Evolutionary conservation across 768 basidiomycete genomes (phyloP).

Genomic region (Melanogaster broomeanus): DNA sequence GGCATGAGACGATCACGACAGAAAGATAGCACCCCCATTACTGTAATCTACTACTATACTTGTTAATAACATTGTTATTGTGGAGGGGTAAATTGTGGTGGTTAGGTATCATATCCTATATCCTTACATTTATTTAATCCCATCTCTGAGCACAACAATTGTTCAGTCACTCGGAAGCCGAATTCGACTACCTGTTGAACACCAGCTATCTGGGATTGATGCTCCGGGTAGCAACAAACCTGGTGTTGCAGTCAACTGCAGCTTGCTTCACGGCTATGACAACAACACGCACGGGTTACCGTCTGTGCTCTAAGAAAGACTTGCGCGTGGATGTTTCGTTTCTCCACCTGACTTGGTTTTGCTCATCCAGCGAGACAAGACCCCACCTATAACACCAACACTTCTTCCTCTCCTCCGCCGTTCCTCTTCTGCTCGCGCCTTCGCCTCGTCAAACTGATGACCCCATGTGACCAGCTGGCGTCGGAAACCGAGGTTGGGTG

Average conservation of each 20-base stretch:
- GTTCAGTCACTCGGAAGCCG: too few species aligned
- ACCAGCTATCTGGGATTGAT: too few species aligned
- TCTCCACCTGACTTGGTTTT: background rate
- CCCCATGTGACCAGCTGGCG: constrained; percentile 51
- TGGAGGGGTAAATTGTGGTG: too few species aligned
- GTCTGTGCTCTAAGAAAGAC: background rate
- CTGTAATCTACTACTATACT: too few species aligned
- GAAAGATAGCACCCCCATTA: too few species aligned
- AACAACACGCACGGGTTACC: background rate
- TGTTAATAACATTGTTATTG: too few species aligned
- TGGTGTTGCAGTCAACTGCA: background rate
- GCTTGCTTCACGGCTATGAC: background rate
- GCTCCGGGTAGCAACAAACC: too few species aligned
- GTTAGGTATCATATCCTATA: too few species aligned
- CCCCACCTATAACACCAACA: background rate
- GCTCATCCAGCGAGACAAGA: constrained; percentile 20
- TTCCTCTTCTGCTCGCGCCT: constrained; percentile 17
- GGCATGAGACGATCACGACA: too few species aligned
- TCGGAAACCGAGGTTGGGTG: constrained; percentile 69
- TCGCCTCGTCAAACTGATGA: constrained; percentile 27
- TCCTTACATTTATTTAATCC: too few species aligned
- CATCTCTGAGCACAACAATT: too few species aligned
- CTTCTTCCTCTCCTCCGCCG: constrained; percentile 11
- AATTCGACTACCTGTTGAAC: too few species aligned
- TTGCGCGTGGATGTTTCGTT: background rate